Evolutionary conservation across 148 eudicot species (phyloP).

Genomic region (Talinum fruticosum): DNA sequence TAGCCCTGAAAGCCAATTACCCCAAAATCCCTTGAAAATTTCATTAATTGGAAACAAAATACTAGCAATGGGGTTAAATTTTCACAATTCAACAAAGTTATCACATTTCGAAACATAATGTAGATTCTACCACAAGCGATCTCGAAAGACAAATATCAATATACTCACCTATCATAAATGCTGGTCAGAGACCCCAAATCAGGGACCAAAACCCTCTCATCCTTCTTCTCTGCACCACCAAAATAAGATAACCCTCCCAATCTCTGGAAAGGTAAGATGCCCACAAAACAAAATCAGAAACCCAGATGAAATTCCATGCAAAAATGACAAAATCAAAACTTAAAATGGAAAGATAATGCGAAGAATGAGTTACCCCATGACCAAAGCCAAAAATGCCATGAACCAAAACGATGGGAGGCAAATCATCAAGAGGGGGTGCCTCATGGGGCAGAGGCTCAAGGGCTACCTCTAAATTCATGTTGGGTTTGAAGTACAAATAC

Average conservation of each 20-base stretch:
- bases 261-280: slow-evolving; percentile 39
- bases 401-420: slow-evolving; percentile 90
- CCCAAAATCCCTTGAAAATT: background rate
- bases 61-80: background rate
- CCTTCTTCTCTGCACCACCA: slow-evolving; percentile 95
- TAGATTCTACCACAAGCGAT: no score
- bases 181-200: slow-evolving; percentile 94
- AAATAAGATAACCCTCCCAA: slow-evolving; percentile 83
- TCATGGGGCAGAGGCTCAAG: slow-evolving; percentile 20
- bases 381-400: slow-evolving; percentile 97
- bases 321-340: background rate
- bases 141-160: no score
- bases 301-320: slow-evolving; percentile 10
- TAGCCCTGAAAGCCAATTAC: slow-evolving; percentile 53
- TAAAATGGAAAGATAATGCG: background rate
- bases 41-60: background rate
- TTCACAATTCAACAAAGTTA: background rate
- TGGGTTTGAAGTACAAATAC: slow-evolving; percentile 44
- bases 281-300: background rate
- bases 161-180: slow-evolving; percentile 76
- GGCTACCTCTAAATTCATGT: slow-evolving; percentile 31
- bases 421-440: slow-evolving; percentile 39
- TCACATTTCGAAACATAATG: background rate
- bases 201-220: slow-evolving; percentile 90
- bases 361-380: slow-evolving; percentile 63